These are phyloP conservation scores for Hypsizygus marmoreus DNA, from an alignment of 768 basidiomycete genomes.

Conservation along the genomic window DNA sequence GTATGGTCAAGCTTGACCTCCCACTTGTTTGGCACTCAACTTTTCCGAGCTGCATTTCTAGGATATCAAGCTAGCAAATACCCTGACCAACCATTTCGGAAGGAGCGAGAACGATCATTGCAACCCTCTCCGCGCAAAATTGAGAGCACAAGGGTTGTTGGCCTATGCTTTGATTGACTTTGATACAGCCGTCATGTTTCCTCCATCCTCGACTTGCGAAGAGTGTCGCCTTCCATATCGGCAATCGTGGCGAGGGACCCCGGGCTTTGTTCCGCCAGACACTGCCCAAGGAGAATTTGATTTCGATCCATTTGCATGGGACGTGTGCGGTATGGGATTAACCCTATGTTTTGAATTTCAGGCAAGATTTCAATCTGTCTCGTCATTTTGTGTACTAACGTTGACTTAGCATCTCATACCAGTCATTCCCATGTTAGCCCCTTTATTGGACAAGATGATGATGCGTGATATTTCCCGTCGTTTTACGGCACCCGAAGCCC, in stretches of 20 bases:
- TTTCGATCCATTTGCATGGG: conserved; percentile 27
- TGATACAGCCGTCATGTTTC: conserved; percentile 19
- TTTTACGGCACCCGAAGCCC: conserved; percentile 27
- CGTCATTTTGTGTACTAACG: neutral
- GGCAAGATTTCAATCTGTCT: conserved; percentile 9
- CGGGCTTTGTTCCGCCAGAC: conserved; percentile 10
- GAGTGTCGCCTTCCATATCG: conserved; percentile 13
- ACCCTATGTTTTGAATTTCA: conserved; percentile 10
- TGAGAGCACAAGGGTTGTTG: conserved; percentile 14
- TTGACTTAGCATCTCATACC: conserved; percentile 17
- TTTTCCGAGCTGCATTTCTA: neutral
- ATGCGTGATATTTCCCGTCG: conserved; percentile 21
- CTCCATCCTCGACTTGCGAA: conserved; percentile 7
- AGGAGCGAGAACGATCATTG: neutral
- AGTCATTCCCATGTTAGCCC: conserved; percentile 26
- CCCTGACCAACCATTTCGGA: conserved; percentile 20
- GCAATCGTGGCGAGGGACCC: neutral
- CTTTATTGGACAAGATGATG: conserved; percentile 28
- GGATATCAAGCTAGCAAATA: conserved; percentile 18
- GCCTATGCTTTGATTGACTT: conserved; percentile 26
- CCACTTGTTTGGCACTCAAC: neutral
- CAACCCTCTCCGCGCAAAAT: neutral
- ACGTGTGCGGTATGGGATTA: conserved; percentile 21
- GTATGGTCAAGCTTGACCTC: conserved; percentile 9
- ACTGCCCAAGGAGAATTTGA: conserved; percentile 23